A percentile compares a stretch with the other conserved stretches of the same genome.
phyloP scores from a whole-genome alignment of 2,329 filamentous ascomycete genomes.

The Phialocephala subalpina region DNA sequence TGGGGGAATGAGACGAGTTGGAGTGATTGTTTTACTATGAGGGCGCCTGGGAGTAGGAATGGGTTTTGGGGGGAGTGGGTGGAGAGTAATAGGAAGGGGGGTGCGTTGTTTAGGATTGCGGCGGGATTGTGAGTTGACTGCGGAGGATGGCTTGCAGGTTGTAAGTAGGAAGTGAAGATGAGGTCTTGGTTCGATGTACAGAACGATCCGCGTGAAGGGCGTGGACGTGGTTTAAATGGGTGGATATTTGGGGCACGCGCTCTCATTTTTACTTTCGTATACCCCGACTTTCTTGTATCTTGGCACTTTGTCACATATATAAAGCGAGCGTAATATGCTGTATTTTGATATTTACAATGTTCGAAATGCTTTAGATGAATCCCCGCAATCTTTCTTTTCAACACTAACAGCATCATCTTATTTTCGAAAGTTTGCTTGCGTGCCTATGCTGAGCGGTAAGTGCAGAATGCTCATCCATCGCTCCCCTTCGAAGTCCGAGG shows the following conservation, averaged over 20 bases:
- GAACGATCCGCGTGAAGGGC: too few relatives aligned
- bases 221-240: too few relatives aligned
- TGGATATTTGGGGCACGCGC: background rate
- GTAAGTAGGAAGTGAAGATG: background rate
- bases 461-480: too few relatives aligned
- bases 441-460: too few relatives aligned
- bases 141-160: background rate
- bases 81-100: background rate
- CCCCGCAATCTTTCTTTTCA: too few relatives aligned
- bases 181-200: too few relatives aligned
- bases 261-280: background rate
- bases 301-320: background rate
- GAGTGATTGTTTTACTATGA: constrained; percentile 3
- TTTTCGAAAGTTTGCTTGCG: too few relatives aligned
- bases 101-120: constrained; percentile 3
- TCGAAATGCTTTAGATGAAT: background rate
- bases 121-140: constrained; percentile 4
- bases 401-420: too few relatives aligned
- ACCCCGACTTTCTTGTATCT: background rate
- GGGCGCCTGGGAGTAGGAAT: constrained; percentile 5
- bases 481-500: too few relatives aligned
- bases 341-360: background rate
- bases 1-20: constrained; percentile 10
- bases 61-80: constrained; percentile 7
- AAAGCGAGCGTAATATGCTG: background rate